These are phyloP conservation scores for Leccinum imitatum DNA, from an alignment of 768 basidiomycete genomes.

Conservation along the genomic window DNA sequence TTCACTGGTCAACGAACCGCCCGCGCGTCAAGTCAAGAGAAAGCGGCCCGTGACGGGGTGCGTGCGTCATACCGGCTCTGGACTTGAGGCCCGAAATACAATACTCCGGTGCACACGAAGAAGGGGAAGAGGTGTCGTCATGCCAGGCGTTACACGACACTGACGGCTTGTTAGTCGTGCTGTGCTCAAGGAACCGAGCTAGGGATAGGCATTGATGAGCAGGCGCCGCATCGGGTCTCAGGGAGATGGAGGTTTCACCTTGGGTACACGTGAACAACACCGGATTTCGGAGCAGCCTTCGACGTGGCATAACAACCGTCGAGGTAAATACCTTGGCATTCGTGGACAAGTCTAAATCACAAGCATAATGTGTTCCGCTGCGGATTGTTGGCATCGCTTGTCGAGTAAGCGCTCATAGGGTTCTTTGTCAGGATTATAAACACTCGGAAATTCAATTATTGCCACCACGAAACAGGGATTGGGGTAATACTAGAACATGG, in stretches of 20 bases:
- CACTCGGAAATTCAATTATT: constrained; percentile 18
- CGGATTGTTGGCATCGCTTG: not conserved
- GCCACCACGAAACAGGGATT: constrained; percentile 17
- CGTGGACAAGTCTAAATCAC: not conserved
- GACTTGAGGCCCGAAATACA: not conserved
- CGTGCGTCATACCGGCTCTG: not conserved
- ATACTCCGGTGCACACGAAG: not conserved
- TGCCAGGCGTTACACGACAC: not conserved
- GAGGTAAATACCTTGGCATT: not conserved
- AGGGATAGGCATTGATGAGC: not conserved
- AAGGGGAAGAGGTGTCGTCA: not conserved
- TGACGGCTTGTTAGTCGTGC: not conserved
- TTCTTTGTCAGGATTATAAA: constrained; percentile 10
- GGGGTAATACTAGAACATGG: constrained; percentile 35
- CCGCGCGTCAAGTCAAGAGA: not conserved
- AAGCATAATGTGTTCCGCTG: not conserved
- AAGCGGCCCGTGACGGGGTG: not conserved
- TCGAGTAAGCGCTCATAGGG: not conserved
- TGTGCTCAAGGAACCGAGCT: constrained; percentile 3
- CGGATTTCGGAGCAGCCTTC: not conserved
- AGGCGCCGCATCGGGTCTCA: constrained; percentile 5
- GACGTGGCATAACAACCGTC: not conserved
- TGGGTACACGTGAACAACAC: not conserved
- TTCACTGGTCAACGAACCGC: not conserved
- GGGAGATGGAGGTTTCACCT: constrained; percentile 1